Evolutionary conservation across 1,284 basidiomycete species (phyloP).

Genomic region (Trichosporon coremiiforme): DNA sequence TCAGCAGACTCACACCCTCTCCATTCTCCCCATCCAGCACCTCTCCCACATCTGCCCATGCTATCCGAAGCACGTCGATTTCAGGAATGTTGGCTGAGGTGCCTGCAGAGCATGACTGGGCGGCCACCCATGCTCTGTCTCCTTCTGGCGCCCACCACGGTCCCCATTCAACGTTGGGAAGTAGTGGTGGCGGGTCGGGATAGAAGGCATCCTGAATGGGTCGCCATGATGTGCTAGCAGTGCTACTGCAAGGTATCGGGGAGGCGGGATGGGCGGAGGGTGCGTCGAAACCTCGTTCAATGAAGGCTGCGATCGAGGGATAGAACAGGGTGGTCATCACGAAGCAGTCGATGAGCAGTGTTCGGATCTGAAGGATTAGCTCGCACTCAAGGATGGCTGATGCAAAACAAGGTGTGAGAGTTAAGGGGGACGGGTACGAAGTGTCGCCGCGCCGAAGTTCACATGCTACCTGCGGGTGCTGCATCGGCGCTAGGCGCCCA

Average conservation of each 20-base stretch:
- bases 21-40: conserved; percentile 41
- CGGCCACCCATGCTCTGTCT: conserved; percentile 23
- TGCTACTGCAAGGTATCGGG: conserved; percentile 45
- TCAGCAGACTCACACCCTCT: conserved; percentile 7
- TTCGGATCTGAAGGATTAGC: conserved; percentile 74
- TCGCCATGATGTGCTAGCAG: conserved; percentile 48
- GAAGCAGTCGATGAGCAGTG: conserved; percentile 87
- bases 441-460: neutral
- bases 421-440: neutral
- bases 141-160: conserved; percentile 47
- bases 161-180: conserved; percentile 45
- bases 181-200: conserved; percentile 47
- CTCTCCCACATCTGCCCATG: conserved; percentile 51
- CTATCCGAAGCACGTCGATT: conserved; percentile 43
- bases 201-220: conserved; percentile 28
- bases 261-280: conserved; percentile 43
- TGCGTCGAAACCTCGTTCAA: conserved; percentile 56
- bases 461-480: too few species aligned
- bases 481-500: too few species aligned
- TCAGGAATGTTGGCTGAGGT: conserved; percentile 27
- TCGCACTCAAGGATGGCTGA: neutral
- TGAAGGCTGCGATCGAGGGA: conserved; percentile 82
- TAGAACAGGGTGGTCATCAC: conserved; percentile 96
- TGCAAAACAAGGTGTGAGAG: conserved; percentile 10
- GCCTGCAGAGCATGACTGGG: neutral